Evolutionary conservation across 164 flowering plant species (phyloP).

Genomic region (Annona cherimola): DNA sequence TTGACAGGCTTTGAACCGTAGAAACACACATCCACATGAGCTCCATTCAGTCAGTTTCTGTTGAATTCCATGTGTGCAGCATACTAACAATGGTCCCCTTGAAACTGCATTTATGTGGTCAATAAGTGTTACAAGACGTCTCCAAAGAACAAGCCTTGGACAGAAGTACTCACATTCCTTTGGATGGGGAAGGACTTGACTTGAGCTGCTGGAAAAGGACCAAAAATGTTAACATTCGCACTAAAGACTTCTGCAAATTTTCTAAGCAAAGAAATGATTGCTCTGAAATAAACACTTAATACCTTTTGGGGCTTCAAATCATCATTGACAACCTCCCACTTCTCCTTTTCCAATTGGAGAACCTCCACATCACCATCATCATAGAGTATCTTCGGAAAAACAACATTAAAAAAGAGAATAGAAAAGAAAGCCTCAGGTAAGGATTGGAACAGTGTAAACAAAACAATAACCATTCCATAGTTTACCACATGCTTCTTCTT

Average conservation of each 20-base stretch:
- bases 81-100: background rate
- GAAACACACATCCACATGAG: background rate
- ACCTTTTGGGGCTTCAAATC: conserved; percentile 49
- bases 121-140: background rate
- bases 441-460: background rate
- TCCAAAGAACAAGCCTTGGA: background rate
- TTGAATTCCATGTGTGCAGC: background rate
- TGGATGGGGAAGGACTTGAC: conserved; percentile 24
- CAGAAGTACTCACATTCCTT: conserved; percentile 39
- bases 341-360: conserved; percentile 68
- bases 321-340: conserved; percentile 67
- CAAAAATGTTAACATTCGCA: background rate
- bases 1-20: background rate
- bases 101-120: background rate
- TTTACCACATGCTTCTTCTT: conserved; percentile 78
- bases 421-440: background rate
- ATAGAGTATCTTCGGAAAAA: conserved; percentile 49
- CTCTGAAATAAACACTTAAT: conserved; percentile 5
- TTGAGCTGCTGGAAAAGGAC: conserved; percentile 40
- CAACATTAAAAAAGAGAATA: conserved; percentile 1
- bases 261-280: background rate
- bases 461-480: conserved; percentile 1
- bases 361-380: conserved; percentile 95
- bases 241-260: background rate
- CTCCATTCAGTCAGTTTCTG: background rate